Base-by-base conservation (phyloP, 345 rosid species). In the Melaleuca quinquenervia region DNA sequence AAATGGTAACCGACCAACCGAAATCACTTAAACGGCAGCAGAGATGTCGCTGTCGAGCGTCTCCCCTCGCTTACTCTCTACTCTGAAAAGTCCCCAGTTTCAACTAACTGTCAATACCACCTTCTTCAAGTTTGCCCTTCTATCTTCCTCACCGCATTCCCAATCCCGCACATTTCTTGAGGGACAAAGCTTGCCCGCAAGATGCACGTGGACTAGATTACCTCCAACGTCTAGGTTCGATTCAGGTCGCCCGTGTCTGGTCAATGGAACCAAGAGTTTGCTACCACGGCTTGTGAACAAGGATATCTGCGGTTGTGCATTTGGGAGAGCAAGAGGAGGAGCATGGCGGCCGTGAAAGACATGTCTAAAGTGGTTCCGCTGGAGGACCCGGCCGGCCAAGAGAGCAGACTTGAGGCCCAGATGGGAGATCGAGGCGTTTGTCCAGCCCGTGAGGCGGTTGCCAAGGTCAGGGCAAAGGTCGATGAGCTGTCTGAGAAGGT, bases 401-500 rank as follows among this genome's bases (percentile, higher is more conserved):
- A 36, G 78, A 10, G 78, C 78, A 20, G 78, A 21, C 7, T 32
- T 11, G 24, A 2, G 24, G 48, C 48, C 45, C 22, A 1, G 48
- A 70, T 9, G 70, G 87, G 85, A 82, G 89, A 92, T 58, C 87
- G 84, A 56, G 85, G 84, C n/a, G 58, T 87, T 44, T 53, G 85
- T 76, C 86, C 86, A 86, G 90, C 91, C 56, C 87, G 83, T 48
- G 92, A 90, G 87, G 88, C 89, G 20, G 87, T 92, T 20, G 91
- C 85, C 87, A 83, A 76, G 85, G 92, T 90, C 87, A 91, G 91
- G 78, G 85, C 89, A 49, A 93, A 92, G 84, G 92, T 92, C 82
- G 89, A 90, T 87, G 90, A 88, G 87, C 91, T 92, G 53, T 88
- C 91, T 24, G 91, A 91, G 85, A 92, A 89, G 93, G 94, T 91